Evolutionary conservation across 2,329 filamentous ascomycete genomes (phyloP).

Genomic region (Aureobasidium musti): DNA sequence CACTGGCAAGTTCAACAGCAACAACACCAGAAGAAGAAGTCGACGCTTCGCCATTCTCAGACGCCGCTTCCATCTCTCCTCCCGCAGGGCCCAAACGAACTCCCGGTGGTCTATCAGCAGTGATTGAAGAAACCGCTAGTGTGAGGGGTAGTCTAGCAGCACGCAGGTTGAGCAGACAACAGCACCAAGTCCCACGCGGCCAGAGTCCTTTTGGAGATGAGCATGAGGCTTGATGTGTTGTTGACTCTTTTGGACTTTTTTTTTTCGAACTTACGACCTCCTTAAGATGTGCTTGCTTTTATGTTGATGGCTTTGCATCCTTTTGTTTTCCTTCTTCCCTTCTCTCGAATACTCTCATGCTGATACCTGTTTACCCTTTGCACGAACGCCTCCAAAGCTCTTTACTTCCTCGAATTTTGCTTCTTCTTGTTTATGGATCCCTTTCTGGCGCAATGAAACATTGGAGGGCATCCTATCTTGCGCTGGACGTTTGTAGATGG

Average conservation of each 20-base stretch:
- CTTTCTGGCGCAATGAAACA: not conserved
- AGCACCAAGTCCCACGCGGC: not conserved
- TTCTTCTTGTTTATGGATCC: no score
- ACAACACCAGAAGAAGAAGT: not conserved
- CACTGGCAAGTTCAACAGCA: conserved; percentile 11
- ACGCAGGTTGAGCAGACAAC: not conserved
- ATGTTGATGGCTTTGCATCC: not conserved
- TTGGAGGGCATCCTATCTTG: not conserved
- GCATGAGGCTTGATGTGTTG: not conserved
- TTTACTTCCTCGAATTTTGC: not conserved
- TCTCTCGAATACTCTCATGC: no score
- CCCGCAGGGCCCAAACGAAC: not conserved
- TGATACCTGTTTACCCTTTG: no score
- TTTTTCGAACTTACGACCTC: not conserved
- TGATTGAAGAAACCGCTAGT: conserved; percentile 46
- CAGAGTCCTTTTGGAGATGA: conserved; percentile 25
- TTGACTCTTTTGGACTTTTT: not conserved
- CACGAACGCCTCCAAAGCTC: no score
- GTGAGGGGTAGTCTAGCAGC: not conserved
- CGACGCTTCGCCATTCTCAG: conserved; percentile 32
- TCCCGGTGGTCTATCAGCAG: conserved; percentile 42
- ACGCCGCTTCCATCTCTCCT: conserved; percentile 23
- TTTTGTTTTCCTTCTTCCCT: not conserved
- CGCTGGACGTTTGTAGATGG: conserved; percentile 22
- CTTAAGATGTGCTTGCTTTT: no score